Base-by-base conservation (phyloP, 768 basidiomycete species). In the Xerocomellus dryophilus region DNA sequence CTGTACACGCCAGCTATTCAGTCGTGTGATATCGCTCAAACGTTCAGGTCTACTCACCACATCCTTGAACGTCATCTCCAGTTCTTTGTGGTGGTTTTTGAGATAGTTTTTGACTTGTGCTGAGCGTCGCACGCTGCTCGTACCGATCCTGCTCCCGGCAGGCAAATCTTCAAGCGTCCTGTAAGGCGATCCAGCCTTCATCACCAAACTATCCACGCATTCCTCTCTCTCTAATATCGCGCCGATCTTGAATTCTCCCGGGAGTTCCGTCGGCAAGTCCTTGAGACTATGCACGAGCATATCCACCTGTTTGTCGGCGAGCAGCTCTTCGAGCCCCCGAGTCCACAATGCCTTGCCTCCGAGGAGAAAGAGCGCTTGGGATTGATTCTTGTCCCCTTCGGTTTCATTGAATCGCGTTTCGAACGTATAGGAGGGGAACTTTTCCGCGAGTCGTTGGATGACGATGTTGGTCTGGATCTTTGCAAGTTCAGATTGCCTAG, bases 321-420 rank as follows among this genome's bases (percentile, higher is more conserved):
- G 74, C 41, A 84, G 85, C 18, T 90, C 88, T 68, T 99, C 97
- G 50, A 99, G 84, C 62, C 98, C 96, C 62, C 93, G 90, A 35
- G 97, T 99, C 97, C 97, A 99, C 27, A 98, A 72, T 0, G 89
- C 81, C 67, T 92, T 93, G n/a, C 91, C 93, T 36, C 93, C 93
- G 15, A 97, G 74, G 9, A 94, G 78, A 71, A 95, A 95, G 17
- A 97, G 76, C n/a, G 83, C 82, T 59, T 92, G 87, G 2, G 86
- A 83, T 71, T 95, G 92, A 64, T 97, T 94, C 65, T 90, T 88
- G 74, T 98, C 96, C 4, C 77, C 96, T 65, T 74, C 83, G 3
- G 86, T 93, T 20, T 82, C 86, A 78, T 85, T 85, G 69, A 80
- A 81, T 32, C 74, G 73, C 36, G 85, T 78, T 27, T 74, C 71